Evolutionary conservation across 2,329 filamentous ascomycete species (phyloP).

Genomic region (Diplodia seriata): DNA sequence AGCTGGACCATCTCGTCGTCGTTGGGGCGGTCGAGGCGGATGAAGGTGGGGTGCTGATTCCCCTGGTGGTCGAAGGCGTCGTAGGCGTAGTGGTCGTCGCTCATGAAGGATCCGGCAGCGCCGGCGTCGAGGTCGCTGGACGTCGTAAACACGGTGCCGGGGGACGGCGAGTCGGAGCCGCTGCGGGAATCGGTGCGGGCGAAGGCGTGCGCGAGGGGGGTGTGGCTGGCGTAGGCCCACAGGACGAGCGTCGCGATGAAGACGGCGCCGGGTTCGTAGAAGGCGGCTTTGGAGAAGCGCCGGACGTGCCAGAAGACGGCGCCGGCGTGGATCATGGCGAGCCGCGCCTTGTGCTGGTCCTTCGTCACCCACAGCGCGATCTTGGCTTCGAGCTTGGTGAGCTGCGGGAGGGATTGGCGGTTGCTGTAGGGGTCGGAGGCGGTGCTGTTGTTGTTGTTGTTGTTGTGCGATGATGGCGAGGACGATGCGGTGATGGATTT

Average conservation of each 20-base stretch:
- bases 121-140: background rate
- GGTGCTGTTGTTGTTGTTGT: no score
- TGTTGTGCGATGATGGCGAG: no score
- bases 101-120: background rate
- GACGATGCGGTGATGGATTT: conserved; percentile 36
- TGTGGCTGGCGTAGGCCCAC: conserved; percentile 53
- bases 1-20: conserved; percentile 66
- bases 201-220: conserved; percentile 3
- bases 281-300: conserved; percentile 56
- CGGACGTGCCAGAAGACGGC: conserved; percentile 61
- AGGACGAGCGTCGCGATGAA: conserved; percentile 56
- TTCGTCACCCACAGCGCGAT: conserved; percentile 58
- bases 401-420: background rate
- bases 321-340: conserved; percentile 63
- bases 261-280: conserved; percentile 56
- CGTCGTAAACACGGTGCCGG: background rate
- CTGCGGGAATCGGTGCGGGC: conserved; percentile 13
- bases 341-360: conserved; percentile 64
- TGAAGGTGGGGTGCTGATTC: conserved; percentile 54
- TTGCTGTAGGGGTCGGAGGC: conserved; percentile 16
- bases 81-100: background rate
- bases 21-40: conserved; percentile 62
- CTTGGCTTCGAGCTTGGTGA: conserved; percentile 37
- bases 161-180: conserved; percentile 14
- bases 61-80: no score